Evolutionary conservation across 2,329 filamentous ascomycete genomes (phyloP).

Genomic region (Claviceps purpurea): DNA sequence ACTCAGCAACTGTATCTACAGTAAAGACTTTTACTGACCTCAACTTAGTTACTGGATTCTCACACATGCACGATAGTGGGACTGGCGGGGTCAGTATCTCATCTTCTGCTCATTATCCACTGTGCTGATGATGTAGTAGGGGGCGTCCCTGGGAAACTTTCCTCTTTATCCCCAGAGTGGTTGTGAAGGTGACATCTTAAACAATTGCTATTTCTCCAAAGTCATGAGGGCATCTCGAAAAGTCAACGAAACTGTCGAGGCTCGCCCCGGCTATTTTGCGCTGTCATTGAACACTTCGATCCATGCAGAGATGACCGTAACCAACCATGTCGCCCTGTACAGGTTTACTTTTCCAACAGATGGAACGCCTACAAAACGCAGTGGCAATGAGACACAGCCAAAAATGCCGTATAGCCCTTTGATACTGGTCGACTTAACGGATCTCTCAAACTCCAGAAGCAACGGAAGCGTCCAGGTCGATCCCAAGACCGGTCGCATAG

Average conservation of each 20-base stretch:
- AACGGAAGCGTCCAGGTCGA: constrained; percentile 17
- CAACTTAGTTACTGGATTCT: constrained; percentile 15
- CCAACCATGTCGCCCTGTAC: constrained; percentile 47
- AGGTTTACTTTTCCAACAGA: constrained; percentile 41
- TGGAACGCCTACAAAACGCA: constrained; percentile 9
- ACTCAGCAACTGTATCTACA: background rate
- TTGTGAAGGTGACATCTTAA: constrained; percentile 30
- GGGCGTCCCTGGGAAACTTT: constrained; percentile 37
- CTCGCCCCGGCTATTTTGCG: constrained; percentile 49
- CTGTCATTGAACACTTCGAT: constrained; percentile 43
- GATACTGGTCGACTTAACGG: constrained; percentile 44
- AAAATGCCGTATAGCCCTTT: constrained; percentile 27
- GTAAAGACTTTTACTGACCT: background rate
- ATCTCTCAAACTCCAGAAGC: constrained; percentile 27
- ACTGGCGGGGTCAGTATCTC: constrained; percentile 18
- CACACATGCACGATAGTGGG: constrained; percentile 18
- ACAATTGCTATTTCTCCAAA: constrained; percentile 38
- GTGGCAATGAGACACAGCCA: background rate
- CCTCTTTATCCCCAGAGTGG: constrained; percentile 35
- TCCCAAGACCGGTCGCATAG: constrained; percentile 37
- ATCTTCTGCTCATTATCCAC: background rate
- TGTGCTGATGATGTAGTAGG: constrained; percentile 8
- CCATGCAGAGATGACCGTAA: constrained; percentile 47
- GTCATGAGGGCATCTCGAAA: constrained; percentile 31
- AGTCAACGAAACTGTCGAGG: constrained; percentile 35